phyloP scores from a whole-genome alignment of 352 stramenopile genomes.

The Globisporangium paddicum region DNA sequence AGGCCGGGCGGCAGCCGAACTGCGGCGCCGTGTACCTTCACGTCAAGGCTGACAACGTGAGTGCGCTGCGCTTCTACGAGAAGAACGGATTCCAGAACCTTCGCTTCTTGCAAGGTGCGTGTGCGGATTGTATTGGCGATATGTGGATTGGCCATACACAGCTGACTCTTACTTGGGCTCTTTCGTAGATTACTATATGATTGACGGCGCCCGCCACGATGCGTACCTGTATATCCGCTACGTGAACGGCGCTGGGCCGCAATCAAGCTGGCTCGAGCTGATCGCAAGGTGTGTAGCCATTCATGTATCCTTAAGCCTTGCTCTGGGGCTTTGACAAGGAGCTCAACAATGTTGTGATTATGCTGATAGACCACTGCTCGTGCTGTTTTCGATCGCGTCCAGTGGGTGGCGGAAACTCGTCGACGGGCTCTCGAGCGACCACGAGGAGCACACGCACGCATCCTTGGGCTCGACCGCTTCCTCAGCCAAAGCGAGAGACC shows the following conservation, averaged over 20 bases:
- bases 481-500: conserved; percentile 11
- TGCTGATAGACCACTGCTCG: conserved; percentile 34
- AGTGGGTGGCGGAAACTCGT: conserved; percentile 58
- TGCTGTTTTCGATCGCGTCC: conserved; percentile 67
- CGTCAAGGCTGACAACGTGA: conserved; percentile 95
- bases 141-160: background rate
- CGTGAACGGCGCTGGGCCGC: conserved; percentile 66
- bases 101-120: conserved; percentile 86
- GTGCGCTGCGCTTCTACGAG: conserved; percentile 95
- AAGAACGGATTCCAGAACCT: conserved; percentile 93
- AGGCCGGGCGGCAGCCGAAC: conserved; percentile 62
- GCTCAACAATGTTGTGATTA: background rate
- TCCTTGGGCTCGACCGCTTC: background rate
- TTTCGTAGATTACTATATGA: conserved; percentile 81
- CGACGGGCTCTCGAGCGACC: conserved; percentile 34
- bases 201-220: conserved; percentile 73
- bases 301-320: background rate
- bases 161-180: too few relatives aligned
- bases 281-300: conserved; percentile 38
- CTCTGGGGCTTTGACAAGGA: too few relatives aligned
- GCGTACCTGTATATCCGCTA: conserved; percentile 86
- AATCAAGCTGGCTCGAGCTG: conserved; percentile 62
- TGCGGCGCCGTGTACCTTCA: conserved; percentile 96
- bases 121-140: background rate
- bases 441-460: background rate